These are phyloP conservation scores for Dendrobium huoshanense DNA, from an alignment of 106 monocot species.

Conservation along the genomic window DNA sequence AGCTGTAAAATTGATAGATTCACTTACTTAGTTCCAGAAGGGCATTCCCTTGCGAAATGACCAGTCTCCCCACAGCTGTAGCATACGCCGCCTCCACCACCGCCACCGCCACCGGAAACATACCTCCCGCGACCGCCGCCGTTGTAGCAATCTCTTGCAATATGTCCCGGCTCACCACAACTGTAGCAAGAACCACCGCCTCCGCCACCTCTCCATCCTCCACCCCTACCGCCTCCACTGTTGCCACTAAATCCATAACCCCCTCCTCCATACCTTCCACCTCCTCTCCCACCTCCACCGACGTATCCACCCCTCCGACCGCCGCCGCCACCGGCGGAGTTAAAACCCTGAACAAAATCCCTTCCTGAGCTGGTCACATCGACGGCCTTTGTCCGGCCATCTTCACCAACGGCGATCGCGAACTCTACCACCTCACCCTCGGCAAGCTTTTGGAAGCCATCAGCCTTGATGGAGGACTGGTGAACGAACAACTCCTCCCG, in stretches of 20 bases:
- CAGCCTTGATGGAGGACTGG: conserved; percentile 54
- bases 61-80: conserved; percentile 2
- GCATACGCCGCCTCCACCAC: too few species aligned
- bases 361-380: conserved; percentile 36
- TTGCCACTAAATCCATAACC: conserved; percentile 18
- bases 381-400: conserved; percentile 40
- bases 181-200: conserved; percentile 8
- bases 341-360: conserved; percentile 16
- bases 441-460: conserved; percentile 26
- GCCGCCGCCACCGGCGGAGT: background rate
- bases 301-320: background rate
- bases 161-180: conserved; percentile 11
- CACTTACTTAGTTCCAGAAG: too few species aligned
- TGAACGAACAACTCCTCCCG: conserved; percentile 61
- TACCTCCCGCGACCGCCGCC: background rate
- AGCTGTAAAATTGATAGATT: too few species aligned
- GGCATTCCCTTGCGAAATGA: conserved; percentile 13
- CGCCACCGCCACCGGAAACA: too few species aligned
- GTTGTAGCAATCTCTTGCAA: conserved; percentile 7
- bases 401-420: conserved; percentile 27
- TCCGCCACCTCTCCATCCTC: conserved; percentile 11
- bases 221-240: conserved; percentile 8
- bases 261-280: conserved; percentile 10
- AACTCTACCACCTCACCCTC: conserved; percentile 44
- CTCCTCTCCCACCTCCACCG: conserved; percentile 8